These are phyloP conservation scores for Fusarium agapanthi DNA, from an alignment of 2,329 filamentous ascomycete species.

Conservation along the genomic window DNA sequence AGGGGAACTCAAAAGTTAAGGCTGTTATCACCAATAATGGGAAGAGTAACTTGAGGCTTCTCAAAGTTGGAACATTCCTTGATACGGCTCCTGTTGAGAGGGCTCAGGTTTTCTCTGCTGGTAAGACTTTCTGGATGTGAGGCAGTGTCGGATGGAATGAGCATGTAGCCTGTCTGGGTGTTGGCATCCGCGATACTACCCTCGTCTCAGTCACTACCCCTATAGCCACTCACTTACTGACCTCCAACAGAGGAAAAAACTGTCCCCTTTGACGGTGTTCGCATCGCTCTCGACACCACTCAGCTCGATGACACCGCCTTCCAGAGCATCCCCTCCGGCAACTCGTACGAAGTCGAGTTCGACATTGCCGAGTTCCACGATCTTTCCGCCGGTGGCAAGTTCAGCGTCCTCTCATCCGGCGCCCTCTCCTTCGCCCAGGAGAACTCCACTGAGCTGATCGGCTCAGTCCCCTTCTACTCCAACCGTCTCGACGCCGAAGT, in stretches of 20 bases:
- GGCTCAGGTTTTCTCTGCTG: constrained; percentile 57
- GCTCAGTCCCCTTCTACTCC: constrained; percentile 64
- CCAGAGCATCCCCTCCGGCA: constrained; percentile 56
- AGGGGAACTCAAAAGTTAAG: constrained; percentile 63
- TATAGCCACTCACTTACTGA: background rate
- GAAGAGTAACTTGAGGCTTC: constrained; percentile 57
- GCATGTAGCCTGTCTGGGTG: background rate
- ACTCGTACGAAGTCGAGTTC: constrained; percentile 62
- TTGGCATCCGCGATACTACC: background rate
- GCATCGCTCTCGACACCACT: constrained; percentile 56
- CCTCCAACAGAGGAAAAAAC: constrained; percentile 46
- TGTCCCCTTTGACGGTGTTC: constrained; percentile 62
- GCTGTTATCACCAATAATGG: constrained; percentile 64
- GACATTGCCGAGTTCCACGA: constrained; percentile 66
- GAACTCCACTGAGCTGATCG: constrained; percentile 61
- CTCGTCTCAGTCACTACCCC: background rate
- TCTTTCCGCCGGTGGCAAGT: constrained; percentile 60
- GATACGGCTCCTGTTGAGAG: constrained; percentile 63
- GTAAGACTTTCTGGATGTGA: constrained; percentile 40
- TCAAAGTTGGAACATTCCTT: constrained; percentile 63
- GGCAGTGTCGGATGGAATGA: background rate
- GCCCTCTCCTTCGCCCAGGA: constrained; percentile 63
- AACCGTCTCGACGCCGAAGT: constrained; percentile 67
- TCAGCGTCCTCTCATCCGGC: constrained; percentile 65
- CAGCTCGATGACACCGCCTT: constrained; percentile 60